Base-by-base conservation (phyloP, 164 flowering plant genomes). In the Sextonia rubra region DNA sequence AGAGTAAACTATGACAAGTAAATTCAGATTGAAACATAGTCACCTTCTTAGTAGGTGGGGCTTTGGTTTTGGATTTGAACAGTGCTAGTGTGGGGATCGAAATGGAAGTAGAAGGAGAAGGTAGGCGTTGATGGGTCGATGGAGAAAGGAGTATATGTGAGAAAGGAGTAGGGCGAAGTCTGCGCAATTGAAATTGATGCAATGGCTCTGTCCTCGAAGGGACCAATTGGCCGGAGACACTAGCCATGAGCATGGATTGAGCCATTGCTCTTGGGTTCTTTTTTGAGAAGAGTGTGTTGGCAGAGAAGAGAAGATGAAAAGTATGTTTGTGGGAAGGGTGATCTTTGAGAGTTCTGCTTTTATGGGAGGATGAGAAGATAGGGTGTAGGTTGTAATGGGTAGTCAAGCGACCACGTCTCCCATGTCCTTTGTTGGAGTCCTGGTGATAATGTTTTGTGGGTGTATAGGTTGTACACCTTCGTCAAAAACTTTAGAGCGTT, bases 41-140 rank as follows among this genome's bases (percentile, higher is more conserved):
- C 2, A 87, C 91, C 94, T 85, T 90, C 83, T 86, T 91, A 64
- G 77, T 0, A 15, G 77, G 66, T 24, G 96, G 89, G 22, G 94
- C 93, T 78, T 92, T 95, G 80, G 99, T 74, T 77, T 87, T 95
- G 2, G 98, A 79, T 65, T 92, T 92, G 88, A 92, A 95, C 78
- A 95, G 81, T 61, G 97, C 94, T 68, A 84, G n/a, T 65, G 84
- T 82, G 6, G 76, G 78, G 7, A 73, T 49, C 0, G 83, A 17
- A 29, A 76, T 66, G 32, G 85, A 78, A 23, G 77, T 30, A 37
- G 82, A 44, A 20, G 52, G 0, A 18, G 74, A 58, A 77, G 75
- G 64, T 2, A n/a, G 47, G 25, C 22, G 49, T 22, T 32, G 63
- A 23, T n/a, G 37, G 29, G 66, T 18, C 9, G 73, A 68, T n/a